Percentiles rank a stretch among this genome's conserved stretches.
phyloP scores from a whole-genome alignment of 148 eudicot genomes.

The Mesembryanthemum crystallinum region DNA sequence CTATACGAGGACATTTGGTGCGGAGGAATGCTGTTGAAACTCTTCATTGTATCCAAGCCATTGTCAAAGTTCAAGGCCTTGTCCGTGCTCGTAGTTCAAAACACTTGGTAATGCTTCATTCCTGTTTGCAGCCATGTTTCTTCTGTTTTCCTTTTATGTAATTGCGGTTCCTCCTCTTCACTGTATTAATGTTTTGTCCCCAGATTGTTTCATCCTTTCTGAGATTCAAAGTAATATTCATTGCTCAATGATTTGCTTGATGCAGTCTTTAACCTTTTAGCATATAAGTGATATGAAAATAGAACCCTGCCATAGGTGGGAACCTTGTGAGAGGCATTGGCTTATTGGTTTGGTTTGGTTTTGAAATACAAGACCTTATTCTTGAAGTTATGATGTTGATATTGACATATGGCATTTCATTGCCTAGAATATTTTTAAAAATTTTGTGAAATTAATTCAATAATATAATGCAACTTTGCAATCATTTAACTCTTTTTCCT shows the following conservation, averaged over 20 bases:
- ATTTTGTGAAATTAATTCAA: neutral
- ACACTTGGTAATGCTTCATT: slow-evolving; percentile 37
- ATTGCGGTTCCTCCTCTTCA: neutral
- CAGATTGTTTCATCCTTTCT: neutral
- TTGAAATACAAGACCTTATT: neutral
- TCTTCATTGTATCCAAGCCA: slow-evolving; percentile 78
- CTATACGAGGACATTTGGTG: slow-evolving; percentile 77
- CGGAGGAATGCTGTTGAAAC: slow-evolving; percentile 82
- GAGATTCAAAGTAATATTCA: neutral
- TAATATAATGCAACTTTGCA: neutral
- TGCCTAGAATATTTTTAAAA: neutral
- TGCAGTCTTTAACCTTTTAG: neutral
- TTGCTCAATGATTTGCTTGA: neutral
- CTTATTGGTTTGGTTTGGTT: too few relatives aligned
- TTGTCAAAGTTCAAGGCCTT: slow-evolving; percentile 76
- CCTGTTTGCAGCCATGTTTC: neutral
- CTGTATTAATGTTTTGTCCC: neutral
- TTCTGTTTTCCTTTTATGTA: neutral
- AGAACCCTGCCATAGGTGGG: neutral
- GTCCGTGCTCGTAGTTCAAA: slow-evolving; percentile 63
- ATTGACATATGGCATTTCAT: neutral
- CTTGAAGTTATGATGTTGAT: neutral
- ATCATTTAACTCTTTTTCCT: neutral
- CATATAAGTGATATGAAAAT: neutral
- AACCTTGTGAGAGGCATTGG: neutral